Percentiles rank a stretch among this genome's conserved stretches.
phyloP scores from a whole-genome alignment of 306 rosid genomes.

The barrel medic (Medicago truncatula) region DNA sequence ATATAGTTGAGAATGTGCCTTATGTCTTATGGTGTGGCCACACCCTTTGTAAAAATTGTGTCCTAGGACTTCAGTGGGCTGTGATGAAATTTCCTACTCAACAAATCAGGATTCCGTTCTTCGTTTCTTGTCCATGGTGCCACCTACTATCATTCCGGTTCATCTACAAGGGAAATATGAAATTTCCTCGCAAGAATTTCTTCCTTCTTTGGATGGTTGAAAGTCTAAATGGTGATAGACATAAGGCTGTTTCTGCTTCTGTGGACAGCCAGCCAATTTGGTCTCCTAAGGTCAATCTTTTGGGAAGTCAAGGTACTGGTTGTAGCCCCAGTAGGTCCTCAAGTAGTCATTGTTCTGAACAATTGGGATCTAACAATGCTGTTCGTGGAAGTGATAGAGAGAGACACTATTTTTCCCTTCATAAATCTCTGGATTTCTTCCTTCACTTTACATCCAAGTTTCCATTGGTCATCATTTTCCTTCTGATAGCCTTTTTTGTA shows the following conservation, averaged over 20 bases:
- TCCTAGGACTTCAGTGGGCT: slow-evolving; percentile 93
- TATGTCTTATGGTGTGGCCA: slow-evolving; percentile 98
- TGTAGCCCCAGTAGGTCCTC: slow-evolving; percentile 58
- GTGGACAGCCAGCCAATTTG: slow-evolving; percentile 59
- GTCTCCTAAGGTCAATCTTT: slow-evolving; percentile 51
- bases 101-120: slow-evolving; percentile 70
- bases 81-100: slow-evolving; percentile 69
- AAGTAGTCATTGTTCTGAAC: slow-evolving; percentile 44
- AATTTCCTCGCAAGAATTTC: slow-evolving; percentile 82
- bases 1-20: slow-evolving; percentile 94
- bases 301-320: slow-evolving; percentile 56
- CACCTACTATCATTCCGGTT: slow-evolving; percentile 71
- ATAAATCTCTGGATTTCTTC: slow-evolving; percentile 76
- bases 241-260: slow-evolving; percentile 49
- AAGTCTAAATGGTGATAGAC: slow-evolving; percentile 81
- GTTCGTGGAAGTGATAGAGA: slow-evolving; percentile 45
- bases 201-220: slow-evolving; percentile 97
- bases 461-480: slow-evolving; percentile 70
- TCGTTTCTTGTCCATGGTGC: slow-evolving; percentile 93
- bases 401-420: slow-evolving; percentile 57
- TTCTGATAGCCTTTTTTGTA: slow-evolving; percentile 65
- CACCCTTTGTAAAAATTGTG: slow-evolving; percentile 84
- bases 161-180: slow-evolving; percentile 74
- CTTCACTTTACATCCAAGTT: slow-evolving; percentile 81
- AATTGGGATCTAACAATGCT: slow-evolving; percentile 44